Percentiles rank a stretch among this genome's conserved stretches.
These are phyloP conservation scores for Lippia alba DNA, from an alignment of 305 asterid species.

Conservation along the genomic window DNA sequence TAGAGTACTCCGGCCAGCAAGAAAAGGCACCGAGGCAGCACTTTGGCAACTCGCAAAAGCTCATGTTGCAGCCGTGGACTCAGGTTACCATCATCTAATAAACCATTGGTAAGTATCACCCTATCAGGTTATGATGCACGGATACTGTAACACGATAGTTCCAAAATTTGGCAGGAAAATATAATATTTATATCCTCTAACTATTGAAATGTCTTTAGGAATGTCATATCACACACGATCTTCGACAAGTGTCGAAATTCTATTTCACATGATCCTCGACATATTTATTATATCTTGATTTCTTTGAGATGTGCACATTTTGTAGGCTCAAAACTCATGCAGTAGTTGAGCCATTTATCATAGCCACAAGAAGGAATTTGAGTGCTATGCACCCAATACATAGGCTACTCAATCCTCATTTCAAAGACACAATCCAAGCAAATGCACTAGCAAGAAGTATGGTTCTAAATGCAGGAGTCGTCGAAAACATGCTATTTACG, in stretches of 20 bases:
- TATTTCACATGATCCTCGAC: too few relatives aligned
- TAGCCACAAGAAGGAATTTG: conserved; percentile 56
- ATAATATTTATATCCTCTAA: background rate
- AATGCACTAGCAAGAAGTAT: conserved; percentile 52
- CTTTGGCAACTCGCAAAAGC: conserved; percentile 65
- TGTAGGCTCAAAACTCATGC: conserved; percentile 59
- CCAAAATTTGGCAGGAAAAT: too few relatives aligned
- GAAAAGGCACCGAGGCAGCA: conserved; percentile 52
- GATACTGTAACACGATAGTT: too few relatives aligned
- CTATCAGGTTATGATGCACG: background rate
- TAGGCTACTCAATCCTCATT: conserved; percentile 49
- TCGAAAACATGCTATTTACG: conserved; percentile 52
- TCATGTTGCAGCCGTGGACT: conserved; percentile 58
- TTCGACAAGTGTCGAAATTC: too few relatives aligned
- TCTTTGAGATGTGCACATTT: conserved; percentile 1
- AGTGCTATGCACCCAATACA: conserved; percentile 58
- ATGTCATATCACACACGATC: background rate
- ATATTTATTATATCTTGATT: background rate
- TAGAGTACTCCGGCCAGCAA: conserved; percentile 51
- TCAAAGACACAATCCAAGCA: conserved; percentile 54
- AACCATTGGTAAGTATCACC: conserved; percentile 57
- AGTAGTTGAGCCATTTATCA: conserved; percentile 56
- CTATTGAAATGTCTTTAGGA: too few relatives aligned
- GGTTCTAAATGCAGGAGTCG: conserved; percentile 49
- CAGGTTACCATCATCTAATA: conserved; percentile 51